These are phyloP conservation scores for Basipetospora chlamydospora DNA, from an alignment of 2,329 filamentous ascomycete genomes.

Conservation along the genomic window DNA sequence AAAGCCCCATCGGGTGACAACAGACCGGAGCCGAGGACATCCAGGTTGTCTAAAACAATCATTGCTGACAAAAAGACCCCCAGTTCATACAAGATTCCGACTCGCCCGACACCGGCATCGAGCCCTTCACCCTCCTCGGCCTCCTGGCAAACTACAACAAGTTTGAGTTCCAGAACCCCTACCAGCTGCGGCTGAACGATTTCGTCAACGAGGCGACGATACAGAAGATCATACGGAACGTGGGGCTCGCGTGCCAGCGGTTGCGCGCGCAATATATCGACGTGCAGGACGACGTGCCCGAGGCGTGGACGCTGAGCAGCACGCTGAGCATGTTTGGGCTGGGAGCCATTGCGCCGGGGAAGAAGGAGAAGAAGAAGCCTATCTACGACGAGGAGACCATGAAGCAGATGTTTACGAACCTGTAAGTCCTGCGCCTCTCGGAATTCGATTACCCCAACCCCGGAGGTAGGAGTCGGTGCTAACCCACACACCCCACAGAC, in stretches of 20 bases:
- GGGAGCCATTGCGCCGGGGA: conserved; percentile 55
- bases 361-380: conserved; percentile 42
- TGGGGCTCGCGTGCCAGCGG: conserved; percentile 56
- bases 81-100: conserved; percentile 74
- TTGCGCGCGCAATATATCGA: conserved; percentile 66
- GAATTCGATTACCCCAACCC: not conserved
- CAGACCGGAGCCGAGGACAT: too few species aligned
- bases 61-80: not conserved
- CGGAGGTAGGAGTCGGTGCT: not conserved
- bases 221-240: conserved; percentile 60
- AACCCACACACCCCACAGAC: conserved; percentile 41
- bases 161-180: conserved; percentile 96
- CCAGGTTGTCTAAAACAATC: too few species aligned
- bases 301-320: conserved; percentile 71
- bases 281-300: conserved; percentile 78
- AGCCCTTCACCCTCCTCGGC: conserved; percentile 71
- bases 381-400: conserved; percentile 64
- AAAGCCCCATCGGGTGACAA: too few species aligned
- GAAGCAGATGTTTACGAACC: conserved; percentile 62
- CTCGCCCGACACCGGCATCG: conserved; percentile 44
- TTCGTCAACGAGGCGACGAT: conserved; percentile 90
- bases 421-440: conserved; percentile 39
- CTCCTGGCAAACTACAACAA: conserved; percentile 97
- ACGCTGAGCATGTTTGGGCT: conserved; percentile 78
- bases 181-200: conserved; percentile 79